Conservation (phyloP, 805 yeast genomes). For the Suhomyces sp. region DNA sequence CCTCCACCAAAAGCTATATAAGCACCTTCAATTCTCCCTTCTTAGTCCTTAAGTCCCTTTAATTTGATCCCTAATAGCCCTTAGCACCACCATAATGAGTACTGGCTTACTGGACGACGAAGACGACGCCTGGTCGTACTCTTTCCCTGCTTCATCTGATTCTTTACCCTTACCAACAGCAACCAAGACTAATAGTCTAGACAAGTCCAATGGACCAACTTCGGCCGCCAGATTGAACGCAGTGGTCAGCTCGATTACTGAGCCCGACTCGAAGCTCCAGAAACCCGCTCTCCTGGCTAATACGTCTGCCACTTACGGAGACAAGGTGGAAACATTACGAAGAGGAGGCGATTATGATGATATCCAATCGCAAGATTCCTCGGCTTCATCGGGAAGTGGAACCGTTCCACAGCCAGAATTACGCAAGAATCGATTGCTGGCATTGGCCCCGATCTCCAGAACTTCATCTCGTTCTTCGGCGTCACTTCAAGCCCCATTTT, state of each 20-base stretch:
- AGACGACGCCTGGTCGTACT: slow-evolving; percentile 43
- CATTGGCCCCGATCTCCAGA: slow-evolving; percentile 7
- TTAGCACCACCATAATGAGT: too few relatives aligned
- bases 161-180: slow-evolving; percentile 18
- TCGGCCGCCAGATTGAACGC: too few relatives aligned
- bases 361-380: slow-evolving; percentile 7
- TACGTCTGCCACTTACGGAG: background rate
- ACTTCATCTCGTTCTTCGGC: slow-evolving; percentile 19
- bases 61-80: too few relatives aligned
- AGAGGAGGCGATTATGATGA: slow-evolving; percentile 7
- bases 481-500: slow-evolving; percentile 35
- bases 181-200: background rate
- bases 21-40: too few relatives aligned
- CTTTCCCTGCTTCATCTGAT: slow-evolving; percentile 38
- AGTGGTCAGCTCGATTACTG: too few relatives aligned
- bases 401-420: background rate
- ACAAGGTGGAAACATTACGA: slow-evolving; percentile 5
- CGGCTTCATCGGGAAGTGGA: slow-evolving; percentile 9
- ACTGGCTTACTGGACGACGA: slow-evolving; percentile 24
- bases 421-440: slow-evolving; percentile 3
- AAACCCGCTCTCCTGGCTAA: too few relatives aligned
- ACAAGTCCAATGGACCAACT: too few relatives aligned
- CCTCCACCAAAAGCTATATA: too few relatives aligned
- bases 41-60: background rate
- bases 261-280: slow-evolving; percentile 2